Evolutionary conservation across 148 eudicot species (phyloP).

Genomic region (Chenopodium berlandieri): DNA sequence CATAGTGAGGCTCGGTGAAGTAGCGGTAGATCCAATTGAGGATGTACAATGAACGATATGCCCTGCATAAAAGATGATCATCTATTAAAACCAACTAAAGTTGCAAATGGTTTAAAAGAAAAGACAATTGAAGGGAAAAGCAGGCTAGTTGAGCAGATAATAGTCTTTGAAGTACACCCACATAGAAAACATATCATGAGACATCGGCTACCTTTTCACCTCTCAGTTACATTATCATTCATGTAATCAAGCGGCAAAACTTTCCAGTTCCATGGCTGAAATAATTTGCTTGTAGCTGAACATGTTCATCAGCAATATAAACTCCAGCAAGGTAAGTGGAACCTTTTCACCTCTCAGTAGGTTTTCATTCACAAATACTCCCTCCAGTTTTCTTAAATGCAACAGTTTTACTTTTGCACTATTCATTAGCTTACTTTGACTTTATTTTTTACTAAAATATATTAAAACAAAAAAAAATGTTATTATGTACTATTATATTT

Average conservation of each 20-base stretch:
- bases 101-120: background rate
- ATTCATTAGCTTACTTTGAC: too few species aligned
- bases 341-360: background rate
- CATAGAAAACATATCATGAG: background rate
- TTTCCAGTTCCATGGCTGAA: background rate
- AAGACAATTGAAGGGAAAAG: background rate
- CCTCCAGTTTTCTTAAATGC: too few species aligned
- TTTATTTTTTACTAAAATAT: too few species aligned
- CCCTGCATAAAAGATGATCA: slow-evolving; percentile 51
- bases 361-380: background rate
- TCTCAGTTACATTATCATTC: background rate
- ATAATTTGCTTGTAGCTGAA: background rate
- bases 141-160: background rate
- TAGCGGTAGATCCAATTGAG: slow-evolving; percentile 94
- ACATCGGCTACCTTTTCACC: background rate
- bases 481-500: too few species aligned
- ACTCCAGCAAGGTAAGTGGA: background rate
- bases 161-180: background rate
- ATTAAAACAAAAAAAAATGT: too few species aligned
- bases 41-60: slow-evolving; percentile 82
- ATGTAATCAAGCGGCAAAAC: background rate
- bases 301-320: background rate
- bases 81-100: background rate
- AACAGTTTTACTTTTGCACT: too few species aligned
- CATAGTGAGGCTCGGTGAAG: slow-evolving; percentile 92